phyloP scores from a whole-genome alignment of 2,329 filamentous ascomycete genomes.

The Chaetomium strumarium region DNA sequence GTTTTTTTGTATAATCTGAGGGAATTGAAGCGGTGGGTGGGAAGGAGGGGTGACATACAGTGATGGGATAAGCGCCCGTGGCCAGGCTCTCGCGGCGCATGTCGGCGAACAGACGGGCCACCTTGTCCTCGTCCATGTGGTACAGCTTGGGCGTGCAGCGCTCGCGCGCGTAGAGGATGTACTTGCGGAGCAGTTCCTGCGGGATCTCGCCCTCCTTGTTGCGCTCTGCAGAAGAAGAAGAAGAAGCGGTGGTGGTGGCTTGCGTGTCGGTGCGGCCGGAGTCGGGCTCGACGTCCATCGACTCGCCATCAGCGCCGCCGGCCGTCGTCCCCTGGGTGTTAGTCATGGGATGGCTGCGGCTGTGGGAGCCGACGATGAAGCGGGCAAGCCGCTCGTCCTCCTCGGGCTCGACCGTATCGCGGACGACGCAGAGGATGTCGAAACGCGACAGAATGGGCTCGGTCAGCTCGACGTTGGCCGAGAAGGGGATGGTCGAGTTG shows the following conservation, averaged over 20 bases:
- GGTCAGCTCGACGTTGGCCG: slow-evolving; percentile 91
- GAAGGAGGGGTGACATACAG: slow-evolving; percentile 57
- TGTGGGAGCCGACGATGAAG: slow-evolving; percentile 93
- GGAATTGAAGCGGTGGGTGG: background rate
- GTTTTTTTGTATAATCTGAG: background rate
- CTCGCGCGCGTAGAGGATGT: slow-evolving; percentile 91
- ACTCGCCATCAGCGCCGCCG: slow-evolving; percentile 38
- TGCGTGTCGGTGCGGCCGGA: slow-evolving; percentile 36
- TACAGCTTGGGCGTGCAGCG: slow-evolving; percentile 88
- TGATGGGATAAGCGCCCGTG: slow-evolving; percentile 95
- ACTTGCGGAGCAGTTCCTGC: slow-evolving; percentile 88
- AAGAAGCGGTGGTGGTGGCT: slow-evolving; percentile 25
- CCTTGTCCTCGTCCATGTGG: slow-evolving; percentile 96
- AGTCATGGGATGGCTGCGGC: slow-evolving; percentile 66
- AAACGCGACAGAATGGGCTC: slow-evolving; percentile 98
- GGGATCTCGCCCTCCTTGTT: slow-evolving; percentile 66
- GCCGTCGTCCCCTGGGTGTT: slow-evolving; percentile 37
- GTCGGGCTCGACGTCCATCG: slow-evolving; percentile 57
- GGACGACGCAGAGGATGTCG: slow-evolving; percentile 92
- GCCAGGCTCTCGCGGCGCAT: slow-evolving; percentile 91
- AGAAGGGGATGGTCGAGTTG: slow-evolving; percentile 93
- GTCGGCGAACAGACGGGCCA: slow-evolving; percentile 87
- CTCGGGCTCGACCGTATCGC: slow-evolving; percentile 85
- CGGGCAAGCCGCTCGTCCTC: slow-evolving; percentile 91
- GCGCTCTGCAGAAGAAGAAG: slow-evolving; percentile 20